Percentiles rank a stretch among this genome's conserved stretches.
Conservation (phyloP, 1,139 yeast species). For the Candida sp. region DNA sequence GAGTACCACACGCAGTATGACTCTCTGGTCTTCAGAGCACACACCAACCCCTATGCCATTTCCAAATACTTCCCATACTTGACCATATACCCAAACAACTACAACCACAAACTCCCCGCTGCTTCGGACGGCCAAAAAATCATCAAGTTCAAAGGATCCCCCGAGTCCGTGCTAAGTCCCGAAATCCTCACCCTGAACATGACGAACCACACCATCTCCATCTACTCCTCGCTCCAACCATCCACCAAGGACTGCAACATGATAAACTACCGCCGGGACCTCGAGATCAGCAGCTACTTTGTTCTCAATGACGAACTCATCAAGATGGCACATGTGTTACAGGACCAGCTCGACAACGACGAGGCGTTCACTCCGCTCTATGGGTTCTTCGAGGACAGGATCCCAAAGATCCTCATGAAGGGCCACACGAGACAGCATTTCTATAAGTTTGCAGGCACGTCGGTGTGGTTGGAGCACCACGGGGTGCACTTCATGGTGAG, state of each 20-base stretch:
- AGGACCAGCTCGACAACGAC: conserved; percentile 20
- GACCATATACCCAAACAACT: neutral
- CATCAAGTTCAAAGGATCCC: neutral
- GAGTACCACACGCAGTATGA: neutral
- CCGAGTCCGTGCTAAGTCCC: neutral
- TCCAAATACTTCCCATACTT: neutral
- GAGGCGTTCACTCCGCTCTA: conserved; percentile 20
- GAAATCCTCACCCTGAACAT: conserved; percentile 4
- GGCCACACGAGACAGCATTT: conserved; percentile 29
- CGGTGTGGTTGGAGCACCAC: conserved; percentile 51
- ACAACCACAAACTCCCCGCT: neutral
- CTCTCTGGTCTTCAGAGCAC: neutral
- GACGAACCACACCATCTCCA: conserved; percentile 1
- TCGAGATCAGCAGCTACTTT: neutral
- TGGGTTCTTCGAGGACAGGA: conserved; percentile 22
- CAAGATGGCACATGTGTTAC: conserved; percentile 8
- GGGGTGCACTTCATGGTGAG: conserved; percentile 52
- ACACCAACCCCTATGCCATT: neutral
- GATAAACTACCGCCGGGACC: neutral
- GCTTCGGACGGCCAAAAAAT: neutral
- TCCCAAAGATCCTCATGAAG: conserved; percentile 21
- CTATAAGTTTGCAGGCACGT: conserved; percentile 52
- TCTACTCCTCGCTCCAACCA: conserved; percentile 5
- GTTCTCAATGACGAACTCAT: conserved; percentile 26
- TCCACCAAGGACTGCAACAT: neutral